These are phyloP conservation scores for Globisporangium orthogonon DNA, from an alignment of 352 stramenopile species.

Conservation along the genomic window DNA sequence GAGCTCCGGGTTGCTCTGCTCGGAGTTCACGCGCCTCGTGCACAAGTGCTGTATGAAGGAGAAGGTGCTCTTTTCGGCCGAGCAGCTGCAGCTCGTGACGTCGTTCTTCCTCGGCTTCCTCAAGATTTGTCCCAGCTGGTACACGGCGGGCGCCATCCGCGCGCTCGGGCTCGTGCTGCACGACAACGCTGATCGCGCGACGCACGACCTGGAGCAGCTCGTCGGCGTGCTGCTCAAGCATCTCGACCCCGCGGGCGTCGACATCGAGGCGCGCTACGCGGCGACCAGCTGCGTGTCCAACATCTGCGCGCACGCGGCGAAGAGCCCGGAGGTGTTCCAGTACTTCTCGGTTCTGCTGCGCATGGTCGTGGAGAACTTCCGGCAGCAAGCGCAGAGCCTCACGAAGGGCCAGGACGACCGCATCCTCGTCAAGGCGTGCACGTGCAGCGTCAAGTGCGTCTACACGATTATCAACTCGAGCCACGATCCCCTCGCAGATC, in stretches of 20 bases:
- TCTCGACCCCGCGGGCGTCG: conserved; percentile 67
- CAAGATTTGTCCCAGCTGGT: conserved; percentile 68
- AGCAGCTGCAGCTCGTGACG: conserved; percentile 56
- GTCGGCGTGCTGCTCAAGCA: conserved; percentile 67
- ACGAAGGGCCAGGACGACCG: conserved; percentile 60
- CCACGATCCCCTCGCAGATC: conserved; percentile 48
- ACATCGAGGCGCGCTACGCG: conserved; percentile 81
- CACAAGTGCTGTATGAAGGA: conserved; percentile 76
- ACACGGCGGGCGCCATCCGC: conserved; percentile 60
- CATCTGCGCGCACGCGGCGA: conserved; percentile 62
- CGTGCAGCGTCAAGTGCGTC: conserved; percentile 84
- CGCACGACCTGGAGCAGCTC: conserved; percentile 50
- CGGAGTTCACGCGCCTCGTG: conserved; percentile 72
- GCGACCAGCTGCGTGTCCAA: conserved; percentile 82
- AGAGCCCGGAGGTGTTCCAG: conserved; percentile 59
- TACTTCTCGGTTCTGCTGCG: conserved; percentile 70
- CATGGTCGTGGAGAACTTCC: conserved; percentile 84
- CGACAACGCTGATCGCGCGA: conserved; percentile 72
- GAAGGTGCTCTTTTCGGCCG: conserved; percentile 49
- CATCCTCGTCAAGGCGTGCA: conserved; percentile 79
- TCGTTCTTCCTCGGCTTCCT: conserved; percentile 74
- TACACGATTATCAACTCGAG: conserved; percentile 77
- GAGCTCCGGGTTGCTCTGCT: conserved; percentile 66
- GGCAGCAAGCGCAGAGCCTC: conserved; percentile 64
- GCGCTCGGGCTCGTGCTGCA: conserved; percentile 68